Evolutionary conservation across 768 basidiomycete genomes (phyloP), one percentile per base, ranked within the genome.

Genomic region (Pleurotus ostreatus): DNA sequence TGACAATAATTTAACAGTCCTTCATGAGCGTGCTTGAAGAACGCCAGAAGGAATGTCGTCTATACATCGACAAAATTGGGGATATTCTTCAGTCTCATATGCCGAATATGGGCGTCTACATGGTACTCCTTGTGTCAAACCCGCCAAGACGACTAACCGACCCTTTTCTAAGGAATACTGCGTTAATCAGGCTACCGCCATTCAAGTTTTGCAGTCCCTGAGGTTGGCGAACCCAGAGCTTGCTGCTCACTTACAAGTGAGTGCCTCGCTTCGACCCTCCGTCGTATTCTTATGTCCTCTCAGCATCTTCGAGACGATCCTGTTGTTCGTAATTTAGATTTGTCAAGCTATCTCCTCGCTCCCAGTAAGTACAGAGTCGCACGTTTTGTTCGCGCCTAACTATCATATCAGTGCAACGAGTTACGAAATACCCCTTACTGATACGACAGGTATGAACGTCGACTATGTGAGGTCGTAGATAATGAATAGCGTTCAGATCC

Each of bases 341-440:
- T 98, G 20, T 92, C 94, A 1, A 94, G 92, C 62, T 97, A 94
- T 68, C 71, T 98, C 37, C 81, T 98, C 8, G 86, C 84, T n/a
- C 94, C 94, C 0, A 96, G 94, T 94, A 69, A 62, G 85, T 74
- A 2, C 6, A 57, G 58, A 23, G 18, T 22, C 13, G 11, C 15
- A 25, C 1, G 4, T 39, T 38, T 30, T 48, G 16, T 16, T 25
- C n/a, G 46, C 4, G 2, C 8, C 16, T 13, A 16, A n/a, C 34
- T 4, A 12, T 41, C 16, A 58, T 46, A 48, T 25, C 58, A 94
- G 92, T 95, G 94, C 94, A 97, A 83, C 86, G 96, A 7, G 86
- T 98, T 55, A 97, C 96, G 0, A 80, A 93, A 56, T 99, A 98
- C 66, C 96, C 96, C 0, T 76, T 99, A 0, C 78, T 98, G 30